phyloP scores from a whole-genome alignment of 140 eudicot genomes.

The Ambrosia hybrid region DNA sequence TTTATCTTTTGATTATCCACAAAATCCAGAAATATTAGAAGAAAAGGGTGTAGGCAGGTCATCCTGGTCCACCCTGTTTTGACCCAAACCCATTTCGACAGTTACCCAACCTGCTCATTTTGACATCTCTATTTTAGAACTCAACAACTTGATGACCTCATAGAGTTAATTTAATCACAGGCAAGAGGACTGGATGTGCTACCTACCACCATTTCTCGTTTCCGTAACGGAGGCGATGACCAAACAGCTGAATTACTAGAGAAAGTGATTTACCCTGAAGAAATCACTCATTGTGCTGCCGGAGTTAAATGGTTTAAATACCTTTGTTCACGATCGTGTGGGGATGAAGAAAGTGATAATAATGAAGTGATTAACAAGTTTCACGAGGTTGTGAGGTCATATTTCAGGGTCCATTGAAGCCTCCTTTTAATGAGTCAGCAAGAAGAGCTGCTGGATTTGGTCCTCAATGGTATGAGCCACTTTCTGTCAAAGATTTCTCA shows the following conservation, averaged over 20 bases:
- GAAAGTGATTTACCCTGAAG: constrained; percentile 84
- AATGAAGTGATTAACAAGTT: constrained; percentile 73
- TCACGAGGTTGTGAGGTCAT: constrained; percentile 60
- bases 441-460: constrained; percentile 93
- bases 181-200: constrained; percentile 97
- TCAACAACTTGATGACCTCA: not conserved
- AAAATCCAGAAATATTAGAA: no score
- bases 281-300: constrained; percentile 92
- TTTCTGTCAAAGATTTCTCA: constrained; percentile 62
- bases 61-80: no score
- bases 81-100: no score
- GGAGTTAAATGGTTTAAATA: constrained; percentile 96
- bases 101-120: no score
- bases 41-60: no score
- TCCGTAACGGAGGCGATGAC: constrained; percentile 83
- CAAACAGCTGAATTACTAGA: constrained; percentile 80
- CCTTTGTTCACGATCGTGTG: constrained; percentile 53
- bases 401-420: constrained; percentile 88
- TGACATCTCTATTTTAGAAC: no score
- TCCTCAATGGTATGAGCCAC: constrained; percentile 94
- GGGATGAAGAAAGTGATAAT: constrained; percentile 31
- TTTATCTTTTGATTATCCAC: no score
- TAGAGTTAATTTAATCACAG: constrained; percentile 35
- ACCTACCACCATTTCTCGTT: constrained; percentile 88
- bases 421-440: constrained; percentile 91